A percentile compares a stretch with the other conserved stretches of the same genome.
These are phyloP conservation scores for Aspergillus indologenus DNA, from an alignment of 495 filamentous ascomycete species.

Conservation along the genomic window DNA sequence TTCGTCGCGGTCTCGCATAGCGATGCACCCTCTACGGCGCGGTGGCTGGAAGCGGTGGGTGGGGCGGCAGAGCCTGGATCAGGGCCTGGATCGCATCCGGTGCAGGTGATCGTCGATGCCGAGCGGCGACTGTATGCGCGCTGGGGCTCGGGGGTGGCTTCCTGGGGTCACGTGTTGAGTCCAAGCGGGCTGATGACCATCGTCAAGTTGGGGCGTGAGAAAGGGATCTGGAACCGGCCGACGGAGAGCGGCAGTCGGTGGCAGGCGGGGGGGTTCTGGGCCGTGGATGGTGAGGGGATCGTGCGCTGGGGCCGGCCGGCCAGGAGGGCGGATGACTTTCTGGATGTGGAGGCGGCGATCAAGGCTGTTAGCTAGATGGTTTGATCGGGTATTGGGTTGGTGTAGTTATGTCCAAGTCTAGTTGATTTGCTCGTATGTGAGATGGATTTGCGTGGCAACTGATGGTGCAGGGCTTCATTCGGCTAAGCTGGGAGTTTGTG, in stretches of 20 bases:
- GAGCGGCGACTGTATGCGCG: conserved; percentile 16
- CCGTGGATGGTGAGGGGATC: conserved; percentile 9
- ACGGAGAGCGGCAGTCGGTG: conserved; percentile 15
- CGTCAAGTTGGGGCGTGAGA: conserved; percentile 1
- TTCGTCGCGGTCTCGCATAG: background rate
- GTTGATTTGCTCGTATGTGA: too few relatives aligned
- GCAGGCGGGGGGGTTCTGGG: conserved; percentile 11
- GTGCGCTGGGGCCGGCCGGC: conserved; percentile 5
- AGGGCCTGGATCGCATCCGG: background rate
- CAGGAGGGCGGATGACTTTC: background rate
- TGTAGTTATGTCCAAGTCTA: too few relatives aligned
- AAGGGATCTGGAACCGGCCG: conserved; percentile 10
- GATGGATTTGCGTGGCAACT: too few relatives aligned
- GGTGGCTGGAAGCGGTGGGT: conserved; percentile 14
- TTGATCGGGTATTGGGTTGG: background rate
- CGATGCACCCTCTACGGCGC: background rate
- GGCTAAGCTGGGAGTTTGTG: too few relatives aligned
- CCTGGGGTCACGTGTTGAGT: conserved; percentile 16
- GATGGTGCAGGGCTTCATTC: too few relatives aligned
- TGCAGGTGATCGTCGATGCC: conserved; percentile 16
- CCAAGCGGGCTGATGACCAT: conserved; percentile 1
- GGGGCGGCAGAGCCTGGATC: background rate
- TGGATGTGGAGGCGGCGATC: background rate
- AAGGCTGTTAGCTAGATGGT: background rate
- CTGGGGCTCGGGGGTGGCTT: conserved; percentile 17